Evolutionary conservation across 805 yeast species (phyloP), one percentile per base, ranked within the genome.

Genomic region (Komagataella populi): DNA sequence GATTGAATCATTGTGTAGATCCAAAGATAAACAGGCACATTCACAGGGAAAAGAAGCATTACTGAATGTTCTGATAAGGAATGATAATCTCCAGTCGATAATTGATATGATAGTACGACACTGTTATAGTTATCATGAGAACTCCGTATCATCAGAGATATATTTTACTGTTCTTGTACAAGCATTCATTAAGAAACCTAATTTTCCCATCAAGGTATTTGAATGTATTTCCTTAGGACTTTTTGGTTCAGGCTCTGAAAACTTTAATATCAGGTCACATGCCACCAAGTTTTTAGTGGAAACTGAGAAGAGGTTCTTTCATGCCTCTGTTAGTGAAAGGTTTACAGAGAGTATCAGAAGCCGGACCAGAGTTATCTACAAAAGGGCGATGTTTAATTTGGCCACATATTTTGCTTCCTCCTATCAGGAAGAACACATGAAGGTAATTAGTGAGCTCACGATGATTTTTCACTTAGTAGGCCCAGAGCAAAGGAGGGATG

Each of bases 341-440:
- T 87, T 79, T 60, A 76, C 79, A 43, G 91, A 87, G 60, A 74
- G 87, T 44, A 77, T 88, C 12, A 77, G 83, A 49, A 85, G 88
- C 55, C 74, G 79, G 39, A 84, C 95, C 6, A 80, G 84, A 57
- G 86, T 88, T 6, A 88, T 93, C 4, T 90, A 84, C 69, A 89
- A 89, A 61, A 81, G 91, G 46, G 95, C 95, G 0, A 76, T 91
- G 51, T 83, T 84, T 57, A 87, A 85, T 51, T 69, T 90, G 20
- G 84, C 96, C 0, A 76, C 83, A 6, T 80, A 82, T 54, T 78
- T 87, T 62, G 90, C 96, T 0, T 61, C 70, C 44, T 56, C 68
- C 52, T 75, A 79, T 62, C 70, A 87, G n/a, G 78, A 81, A 52
- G 79, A 76, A 57, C 77, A 81, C 52, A 73, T 73, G 60, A 69